Evolutionary conservation across 306 rosid genomes (phyloP).

Genomic region (Prunus mongolica): DNA sequence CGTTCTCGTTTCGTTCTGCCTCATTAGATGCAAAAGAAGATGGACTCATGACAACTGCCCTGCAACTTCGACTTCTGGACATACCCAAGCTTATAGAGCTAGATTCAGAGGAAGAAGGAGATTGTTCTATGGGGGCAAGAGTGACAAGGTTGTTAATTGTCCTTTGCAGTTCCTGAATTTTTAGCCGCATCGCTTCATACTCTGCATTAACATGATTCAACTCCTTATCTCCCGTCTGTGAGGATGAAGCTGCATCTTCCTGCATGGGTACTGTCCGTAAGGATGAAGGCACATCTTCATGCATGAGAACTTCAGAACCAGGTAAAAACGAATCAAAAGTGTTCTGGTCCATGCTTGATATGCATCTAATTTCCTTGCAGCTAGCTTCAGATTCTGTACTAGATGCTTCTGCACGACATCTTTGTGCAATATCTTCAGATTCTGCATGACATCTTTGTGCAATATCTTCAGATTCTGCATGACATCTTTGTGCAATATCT

Average conservation of each 20-base stretch:
- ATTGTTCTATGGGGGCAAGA: constrained; percentile 36
- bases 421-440: neutral
- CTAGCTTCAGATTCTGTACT: neutral
- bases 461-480: neutral
- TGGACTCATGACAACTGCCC: constrained; percentile 31
- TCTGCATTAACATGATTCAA: constrained; percentile 20
- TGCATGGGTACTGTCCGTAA: neutral
- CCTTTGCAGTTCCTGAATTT: constrained; percentile 38
- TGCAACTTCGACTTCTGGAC: constrained; percentile 49
- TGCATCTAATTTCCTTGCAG: constrained; percentile 54
- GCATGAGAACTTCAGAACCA: constrained; percentile 15
- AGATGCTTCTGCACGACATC: neutral
- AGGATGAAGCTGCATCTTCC: constrained; percentile 19
- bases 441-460: neutral
- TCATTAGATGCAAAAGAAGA: constrained; percentile 25
- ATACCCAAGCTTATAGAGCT: constrained; percentile 22
- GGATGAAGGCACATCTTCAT: constrained; percentile 21
- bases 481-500: constrained; percentile 24
- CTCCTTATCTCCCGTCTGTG: constrained; percentile 24
- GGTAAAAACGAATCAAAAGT: constrained; percentile 11
- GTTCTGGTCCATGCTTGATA: constrained; percentile 21
- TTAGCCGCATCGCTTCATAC: constrained; percentile 31
- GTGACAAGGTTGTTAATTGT: constrained; percentile 38
- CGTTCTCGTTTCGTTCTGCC: constrained; percentile 27
- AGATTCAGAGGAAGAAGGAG: constrained; percentile 31